Evolutionary conservation across 2,329 filamentous ascomycete species (phyloP).

Genomic region (Hypoxylon sp.): DNA sequence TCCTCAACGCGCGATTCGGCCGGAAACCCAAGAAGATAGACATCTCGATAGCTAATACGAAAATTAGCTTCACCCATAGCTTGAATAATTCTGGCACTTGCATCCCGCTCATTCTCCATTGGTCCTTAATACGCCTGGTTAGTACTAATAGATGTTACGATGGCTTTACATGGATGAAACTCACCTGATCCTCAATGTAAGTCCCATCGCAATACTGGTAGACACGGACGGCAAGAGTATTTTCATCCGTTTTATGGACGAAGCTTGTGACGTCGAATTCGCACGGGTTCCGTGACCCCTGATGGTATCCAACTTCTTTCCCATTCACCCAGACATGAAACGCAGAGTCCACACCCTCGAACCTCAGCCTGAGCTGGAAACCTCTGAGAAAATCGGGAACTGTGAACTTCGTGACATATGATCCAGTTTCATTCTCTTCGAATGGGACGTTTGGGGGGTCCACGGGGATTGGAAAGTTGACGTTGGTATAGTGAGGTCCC

Average conservation of each 20-base stretch:
- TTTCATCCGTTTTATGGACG: slow-evolving; percentile 59
- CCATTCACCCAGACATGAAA: slow-evolving; percentile 76
- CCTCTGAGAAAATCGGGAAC: slow-evolving; percentile 58
- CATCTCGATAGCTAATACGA: slow-evolving; percentile 65
- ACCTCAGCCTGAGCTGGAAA: slow-evolving; percentile 68
- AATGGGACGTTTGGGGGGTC: slow-evolving; percentile 70
- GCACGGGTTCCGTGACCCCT: slow-evolving; percentile 72
- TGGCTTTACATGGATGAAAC: slow-evolving; percentile 5
- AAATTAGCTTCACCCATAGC: not conserved
- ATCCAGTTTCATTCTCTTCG: slow-evolving; percentile 68
- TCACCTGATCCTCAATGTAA: slow-evolving; percentile 71
- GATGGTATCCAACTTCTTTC: slow-evolving; percentile 71
- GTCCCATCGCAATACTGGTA: slow-evolving; percentile 74
- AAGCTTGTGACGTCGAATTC: slow-evolving; percentile 72
- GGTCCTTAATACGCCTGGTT: slow-evolving; percentile 58
- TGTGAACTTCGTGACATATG: slow-evolving; percentile 66
- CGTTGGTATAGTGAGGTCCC: slow-evolving; percentile 78
- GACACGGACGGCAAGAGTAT: slow-evolving; percentile 69
- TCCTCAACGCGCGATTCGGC: slow-evolving; percentile 68
- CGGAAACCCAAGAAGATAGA: slow-evolving; percentile 71
- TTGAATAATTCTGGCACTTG: slow-evolving; percentile 46
- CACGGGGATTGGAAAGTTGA: slow-evolving; percentile 76
- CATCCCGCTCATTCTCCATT: slow-evolving; percentile 72
- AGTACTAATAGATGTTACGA: not conserved
- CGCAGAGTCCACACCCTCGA: slow-evolving; percentile 74